A percentile compares a stretch with the other conserved stretches of the same genome.
Evolutionary conservation across 2,329 filamentous ascomycete species (phyloP).

Genomic region (Fonsecaea multimorphosa): DNA sequence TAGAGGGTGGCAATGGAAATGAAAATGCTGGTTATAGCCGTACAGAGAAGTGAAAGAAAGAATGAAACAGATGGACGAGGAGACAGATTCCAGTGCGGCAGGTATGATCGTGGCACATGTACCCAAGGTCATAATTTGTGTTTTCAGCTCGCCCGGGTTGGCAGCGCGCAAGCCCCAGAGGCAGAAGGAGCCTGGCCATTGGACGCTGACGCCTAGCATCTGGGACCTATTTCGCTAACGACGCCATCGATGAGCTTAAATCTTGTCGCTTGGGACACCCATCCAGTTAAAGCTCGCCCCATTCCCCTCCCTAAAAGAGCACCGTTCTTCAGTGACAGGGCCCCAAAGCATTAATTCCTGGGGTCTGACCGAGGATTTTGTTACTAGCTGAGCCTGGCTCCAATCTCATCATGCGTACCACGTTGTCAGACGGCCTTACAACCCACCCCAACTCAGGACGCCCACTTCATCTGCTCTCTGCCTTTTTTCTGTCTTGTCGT

Average conservation of each 20-base stretch:
- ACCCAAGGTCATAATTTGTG: neutral
- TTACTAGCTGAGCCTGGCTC: no score
- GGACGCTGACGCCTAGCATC: neutral
- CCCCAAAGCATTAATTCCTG: neutral
- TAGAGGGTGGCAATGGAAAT: neutral
- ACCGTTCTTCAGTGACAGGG: no score
- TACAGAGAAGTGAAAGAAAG: neutral
- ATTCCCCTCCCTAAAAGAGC: neutral
- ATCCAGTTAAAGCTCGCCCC: constrained; percentile 7
- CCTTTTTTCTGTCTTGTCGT: neutral
- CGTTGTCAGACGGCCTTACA: neutral
- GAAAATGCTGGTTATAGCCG: neutral
- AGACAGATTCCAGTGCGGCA: neutral
- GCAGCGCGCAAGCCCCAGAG: neutral
- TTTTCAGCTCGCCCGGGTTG: constrained; percentile 12
- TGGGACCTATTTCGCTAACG: neutral
- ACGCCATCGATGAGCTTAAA: constrained; percentile 20
- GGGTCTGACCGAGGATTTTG: neutral
- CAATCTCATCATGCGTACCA: neutral
- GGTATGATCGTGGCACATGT: constrained; percentile 2
- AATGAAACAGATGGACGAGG: neutral
- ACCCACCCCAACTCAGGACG: neutral
- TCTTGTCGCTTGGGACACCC: neutral
- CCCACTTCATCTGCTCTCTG: neutral
- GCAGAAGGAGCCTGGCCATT: neutral